Percentiles rank a stretch among this genome's conserved stretches.
Conservation (phyloP, 768 basidiomycete species). For the Hemileccinum rubropunctum region DNA sequence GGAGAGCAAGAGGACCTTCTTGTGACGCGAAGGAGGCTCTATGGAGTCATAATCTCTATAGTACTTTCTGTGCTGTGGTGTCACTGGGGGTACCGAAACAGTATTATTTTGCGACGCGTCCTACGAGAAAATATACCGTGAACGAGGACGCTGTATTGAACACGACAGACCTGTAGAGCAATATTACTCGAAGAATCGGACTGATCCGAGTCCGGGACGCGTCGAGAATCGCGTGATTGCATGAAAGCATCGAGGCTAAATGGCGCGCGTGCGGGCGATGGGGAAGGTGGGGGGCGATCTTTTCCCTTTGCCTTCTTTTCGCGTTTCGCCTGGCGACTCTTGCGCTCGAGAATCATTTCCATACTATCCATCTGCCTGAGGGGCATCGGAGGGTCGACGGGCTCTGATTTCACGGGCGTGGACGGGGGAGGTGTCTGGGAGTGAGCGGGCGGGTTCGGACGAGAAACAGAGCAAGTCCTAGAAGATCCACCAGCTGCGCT, state of each 20-base stretch:
- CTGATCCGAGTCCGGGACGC: slow-evolving; percentile 32
- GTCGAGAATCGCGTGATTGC: slow-evolving; percentile 55
- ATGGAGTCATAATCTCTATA: slow-evolving; percentile 45
- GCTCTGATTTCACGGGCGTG: slow-evolving; percentile 66
- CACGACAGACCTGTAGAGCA: slow-evolving; percentile 40
- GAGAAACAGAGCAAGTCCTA: slow-evolving; percentile 44
- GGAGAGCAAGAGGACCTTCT: slow-evolving; percentile 19
- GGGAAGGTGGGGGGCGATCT: slow-evolving; percentile 52
- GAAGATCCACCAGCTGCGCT: slow-evolving; percentile 41
- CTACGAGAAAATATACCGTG: slow-evolving; percentile 19
- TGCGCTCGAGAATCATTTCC: slow-evolving; percentile 75
- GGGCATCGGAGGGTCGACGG: slow-evolving; percentile 46
- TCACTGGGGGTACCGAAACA: slow-evolving; percentile 40
- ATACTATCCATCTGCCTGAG: slow-evolving; percentile 67
- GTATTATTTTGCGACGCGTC: slow-evolving; percentile 28
- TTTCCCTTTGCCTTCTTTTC: slow-evolving; percentile 47
- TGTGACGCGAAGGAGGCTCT: slow-evolving; percentile 32
- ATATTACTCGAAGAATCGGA: slow-evolving; percentile 24
- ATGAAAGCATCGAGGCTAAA: slow-evolving; percentile 48
- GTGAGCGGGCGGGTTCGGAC: slow-evolving; percentile 44
- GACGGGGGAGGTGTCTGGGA: slow-evolving; percentile 43
- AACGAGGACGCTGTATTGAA: slow-evolving; percentile 15
- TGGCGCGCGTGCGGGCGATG: slow-evolving; percentile 47
- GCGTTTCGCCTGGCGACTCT: slow-evolving; percentile 52
- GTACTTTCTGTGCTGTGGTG: slow-evolving; percentile 60